phyloP scores from a whole-genome alignment of 345 rosid species.

The Ricinus communis region DNA sequence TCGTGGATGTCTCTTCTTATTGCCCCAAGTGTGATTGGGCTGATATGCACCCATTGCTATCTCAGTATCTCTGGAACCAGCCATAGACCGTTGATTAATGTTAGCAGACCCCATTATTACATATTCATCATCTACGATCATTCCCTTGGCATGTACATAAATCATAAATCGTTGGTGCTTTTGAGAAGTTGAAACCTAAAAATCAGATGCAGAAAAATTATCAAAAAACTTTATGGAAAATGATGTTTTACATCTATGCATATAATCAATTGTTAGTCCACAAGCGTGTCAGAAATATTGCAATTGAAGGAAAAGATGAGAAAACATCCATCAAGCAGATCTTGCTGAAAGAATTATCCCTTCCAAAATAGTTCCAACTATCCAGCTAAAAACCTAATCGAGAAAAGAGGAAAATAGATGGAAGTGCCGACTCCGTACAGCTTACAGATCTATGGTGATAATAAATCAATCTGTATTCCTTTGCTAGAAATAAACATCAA shows the following conservation, averaged over 20 bases:
- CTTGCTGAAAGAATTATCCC: neutral
- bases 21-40: constrained; percentile 58
- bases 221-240: neutral
- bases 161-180: constrained; percentile 71
- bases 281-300: neutral
- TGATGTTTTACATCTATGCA: neutral
- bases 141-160: constrained; percentile 84
- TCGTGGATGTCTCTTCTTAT: constrained; percentile 52
- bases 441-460: neutral
- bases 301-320: neutral
- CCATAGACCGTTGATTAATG: constrained; percentile 81
- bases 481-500: neutral
- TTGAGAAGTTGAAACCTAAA: constrained; percentile 59
- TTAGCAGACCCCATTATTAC: constrained; percentile 84
- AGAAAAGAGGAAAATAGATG: neutral
- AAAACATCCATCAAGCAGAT: neutral
- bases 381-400: neutral
- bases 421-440: no score
- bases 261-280: neutral
- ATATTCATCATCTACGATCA: constrained; percentile 80
- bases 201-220: neutral
- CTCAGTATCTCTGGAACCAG: constrained; percentile 84
- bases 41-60: constrained; percentile 88
- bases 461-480: neutral
- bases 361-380: neutral